Evolutionary conservation across 257 asterid species (phyloP), one percentile per base, ranked within the genome.

Genomic region (Linderniella brevidens): DNA sequence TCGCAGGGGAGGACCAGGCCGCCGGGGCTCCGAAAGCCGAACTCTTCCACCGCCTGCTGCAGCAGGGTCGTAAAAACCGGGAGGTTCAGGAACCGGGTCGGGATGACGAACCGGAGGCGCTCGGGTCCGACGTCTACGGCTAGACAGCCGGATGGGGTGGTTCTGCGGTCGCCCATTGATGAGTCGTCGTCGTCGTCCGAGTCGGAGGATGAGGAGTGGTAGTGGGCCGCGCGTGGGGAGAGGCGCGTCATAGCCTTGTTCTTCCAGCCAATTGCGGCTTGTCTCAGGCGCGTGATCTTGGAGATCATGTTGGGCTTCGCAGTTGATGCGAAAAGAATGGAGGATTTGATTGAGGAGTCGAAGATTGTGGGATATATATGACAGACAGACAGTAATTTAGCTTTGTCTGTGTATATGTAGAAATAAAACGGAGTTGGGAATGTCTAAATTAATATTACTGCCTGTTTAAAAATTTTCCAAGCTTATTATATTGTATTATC

Each of bases 1-100:
- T 77, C 76, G 65, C 77, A 67, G n/a, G 81, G 87, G 38, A 80
- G 68, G 14, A 60, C 63, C 62, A 80, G 64, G 11, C 81, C 84
- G 48, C 88, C 88, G 52, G 53, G 44, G 11, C 54, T 53, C 41
- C 53, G 77, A 52, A 62, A 80, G 16, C 93, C 93, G 55, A 73
- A 80, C 61, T 80, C 88, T 65, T 80, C 93, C 44, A 67, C 84
- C 12, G 87, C 86, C 48, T 71, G 49, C 19, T 66, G 46, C 3
- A 80, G 73, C n/a, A 80, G 71, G 7, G 68, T 61, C 4, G 66
- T 61, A 65, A 79, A 72, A 0, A 73, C 63, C 11, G 86, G 92
- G 9, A 75, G 61, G 64, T 73, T 73, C 41, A 79, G 58, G 60
- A 65, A 76, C 56, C 86, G 72, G 41, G 92, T 79, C 3, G 86